A percentile compares a stretch with the other conserved stretches of the same genome.
Evolutionary conservation across 2,329 filamentous ascomycete genomes (phyloP).

Genomic region (Microsporum canis): DNA sequence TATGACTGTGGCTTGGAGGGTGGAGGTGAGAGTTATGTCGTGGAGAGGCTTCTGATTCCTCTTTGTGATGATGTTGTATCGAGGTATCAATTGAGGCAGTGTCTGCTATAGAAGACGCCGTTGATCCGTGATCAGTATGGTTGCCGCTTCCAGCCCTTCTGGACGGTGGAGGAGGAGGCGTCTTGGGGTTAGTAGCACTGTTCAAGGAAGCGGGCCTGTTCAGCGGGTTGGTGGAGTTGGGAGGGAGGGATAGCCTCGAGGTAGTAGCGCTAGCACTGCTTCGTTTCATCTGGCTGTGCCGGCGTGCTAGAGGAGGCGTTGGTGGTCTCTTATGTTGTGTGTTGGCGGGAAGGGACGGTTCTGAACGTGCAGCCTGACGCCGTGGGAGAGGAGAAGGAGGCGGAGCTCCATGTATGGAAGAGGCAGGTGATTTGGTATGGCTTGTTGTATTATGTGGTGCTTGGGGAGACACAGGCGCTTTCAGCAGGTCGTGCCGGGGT

Average conservation of each 20-base stretch:
- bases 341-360: neutral
- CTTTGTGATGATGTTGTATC: constrained; percentile 1
- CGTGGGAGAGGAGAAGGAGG: neutral
- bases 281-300: constrained; percentile 36
- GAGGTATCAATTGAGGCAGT: neutral
- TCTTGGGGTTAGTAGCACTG: constrained; percentile 25
- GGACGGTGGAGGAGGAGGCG: constrained; percentile 46
- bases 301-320: constrained; percentile 39
- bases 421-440: constrained; percentile 12
- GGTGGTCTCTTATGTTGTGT: constrained; percentile 34
- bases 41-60: neutral
- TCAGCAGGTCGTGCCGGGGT: neutral
- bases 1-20: neutral
- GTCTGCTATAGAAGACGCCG: neutral
- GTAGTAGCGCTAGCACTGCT: constrained; percentile 25
- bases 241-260: constrained; percentile 26
- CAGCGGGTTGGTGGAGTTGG: constrained; percentile 37
- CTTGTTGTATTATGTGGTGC: constrained; percentile 17
- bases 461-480: neutral
- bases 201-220: constrained; percentile 22
- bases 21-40: constrained; percentile 16
- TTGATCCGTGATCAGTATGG: neutral
- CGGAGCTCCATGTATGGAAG: constrained; percentile 3
- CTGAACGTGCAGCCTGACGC: constrained; percentile 5
- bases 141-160: constrained; percentile 26